Conservation (phyloP, 306 rosid species). For the Biancaea sappan region DNA sequence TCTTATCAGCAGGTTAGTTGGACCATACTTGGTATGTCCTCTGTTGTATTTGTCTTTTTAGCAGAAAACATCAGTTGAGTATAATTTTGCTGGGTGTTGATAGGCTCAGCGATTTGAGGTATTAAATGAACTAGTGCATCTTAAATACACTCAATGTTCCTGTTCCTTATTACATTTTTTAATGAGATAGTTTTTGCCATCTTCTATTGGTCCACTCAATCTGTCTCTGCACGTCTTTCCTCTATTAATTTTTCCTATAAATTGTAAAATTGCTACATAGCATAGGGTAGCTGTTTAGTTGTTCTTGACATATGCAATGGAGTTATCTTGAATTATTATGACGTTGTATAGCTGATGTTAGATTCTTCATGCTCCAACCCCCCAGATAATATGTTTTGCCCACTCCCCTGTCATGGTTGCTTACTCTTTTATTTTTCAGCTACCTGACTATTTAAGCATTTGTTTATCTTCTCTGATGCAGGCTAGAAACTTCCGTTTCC, state of each 20-base stretch:
- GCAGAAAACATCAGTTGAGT: conserved; percentile 12
- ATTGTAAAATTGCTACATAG: conserved; percentile 15
- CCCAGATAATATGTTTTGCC: conserved; percentile 5
- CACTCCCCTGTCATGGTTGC: conserved; percentile 10
- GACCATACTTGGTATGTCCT: conserved; percentile 18
- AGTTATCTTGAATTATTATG: background rate
- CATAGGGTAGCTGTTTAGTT: conserved; percentile 6
- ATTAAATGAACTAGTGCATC: conserved; percentile 24
- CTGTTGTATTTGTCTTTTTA: conserved; percentile 12
- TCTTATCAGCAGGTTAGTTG: conserved; percentile 96
- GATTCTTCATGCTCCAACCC: background rate
- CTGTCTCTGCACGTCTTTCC: conserved; percentile 21
- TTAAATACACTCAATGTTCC: conserved; percentile 30
- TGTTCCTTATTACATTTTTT: conserved; percentile 19
- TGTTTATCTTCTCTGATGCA: conserved; percentile 44
- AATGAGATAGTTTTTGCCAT: background rate
- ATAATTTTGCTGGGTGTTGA: conserved; percentile 24
- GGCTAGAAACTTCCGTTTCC: conserved; percentile 97
- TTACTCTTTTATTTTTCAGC: conserved; percentile 24
- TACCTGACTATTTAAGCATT: conserved; percentile 28
- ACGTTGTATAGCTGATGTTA: conserved; percentile 2
- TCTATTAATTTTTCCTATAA: conserved; percentile 30
- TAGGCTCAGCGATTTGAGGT: background rate
- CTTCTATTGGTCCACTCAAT: conserved; percentile 12
- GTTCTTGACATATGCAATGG: conserved; percentile 2